Conservation (phyloP, 164 flowering plant species). For the Aristolochia contorta region DNA sequence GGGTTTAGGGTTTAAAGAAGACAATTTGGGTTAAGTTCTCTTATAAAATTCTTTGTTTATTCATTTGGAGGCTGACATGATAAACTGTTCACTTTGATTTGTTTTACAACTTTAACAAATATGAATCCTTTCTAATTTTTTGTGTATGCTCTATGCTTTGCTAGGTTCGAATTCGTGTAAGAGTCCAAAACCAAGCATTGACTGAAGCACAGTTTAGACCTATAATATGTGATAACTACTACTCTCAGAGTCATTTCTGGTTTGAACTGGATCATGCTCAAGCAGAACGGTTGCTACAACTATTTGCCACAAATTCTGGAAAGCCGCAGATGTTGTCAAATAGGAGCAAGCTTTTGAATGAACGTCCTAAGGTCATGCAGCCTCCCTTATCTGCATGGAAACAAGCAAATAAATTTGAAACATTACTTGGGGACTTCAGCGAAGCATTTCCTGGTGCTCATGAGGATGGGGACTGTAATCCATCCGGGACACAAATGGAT, state of each 20-base stretch:
- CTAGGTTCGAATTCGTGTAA: slow-evolving; percentile 57
- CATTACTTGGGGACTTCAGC: slow-evolving; percentile 1
- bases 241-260: slow-evolving; percentile 40
- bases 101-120: too few species aligned
- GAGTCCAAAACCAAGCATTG: slow-evolving; percentile 46
- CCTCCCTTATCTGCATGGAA: neutral
- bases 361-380: neutral
- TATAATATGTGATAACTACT: slow-evolving; percentile 60
- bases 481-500: neutral
- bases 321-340: neutral
- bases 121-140: too few species aligned
- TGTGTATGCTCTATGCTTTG: neutral
- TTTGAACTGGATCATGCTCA: slow-evolving; percentile 88
- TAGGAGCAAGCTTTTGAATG: slow-evolving; percentile 4
- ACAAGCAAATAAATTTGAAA: slow-evolving; percentile 5
- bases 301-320: slow-evolving; percentile 25
- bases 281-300: slow-evolving; percentile 34
- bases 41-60: too few species aligned
- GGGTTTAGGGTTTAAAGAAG: too few species aligned
- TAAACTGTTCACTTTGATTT: too few species aligned
- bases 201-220: slow-evolving; percentile 46
- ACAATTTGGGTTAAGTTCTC: too few species aligned
- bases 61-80: too few species aligned
- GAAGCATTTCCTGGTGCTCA: slow-evolving; percentile 1
- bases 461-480: slow-evolving; percentile 1